Evolutionary conservation across 78 protist genomes (phyloP), one percentile per base, ranked within the genome.

Genomic region (Chrysochromulina tobinii): DNA sequence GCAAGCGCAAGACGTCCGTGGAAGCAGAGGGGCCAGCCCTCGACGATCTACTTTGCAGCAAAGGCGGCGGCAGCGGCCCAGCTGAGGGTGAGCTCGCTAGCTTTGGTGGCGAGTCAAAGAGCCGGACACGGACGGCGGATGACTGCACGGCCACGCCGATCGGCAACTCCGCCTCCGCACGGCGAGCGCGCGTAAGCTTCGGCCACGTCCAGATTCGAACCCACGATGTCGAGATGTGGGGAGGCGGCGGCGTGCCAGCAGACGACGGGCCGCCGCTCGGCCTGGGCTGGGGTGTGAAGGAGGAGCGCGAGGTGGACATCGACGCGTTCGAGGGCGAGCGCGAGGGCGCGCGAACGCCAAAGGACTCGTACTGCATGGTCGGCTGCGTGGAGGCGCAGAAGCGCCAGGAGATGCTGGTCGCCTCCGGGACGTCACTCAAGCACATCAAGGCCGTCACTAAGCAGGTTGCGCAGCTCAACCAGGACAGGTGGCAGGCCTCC

Each of bases 211-310:
- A 5, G 53, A 69, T 69, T 12, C 79, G 79, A 18, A 14, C 51
- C 12, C 79, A 69, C 51, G 11, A 4, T 11, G n/a, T 69, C 55
- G 79, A 69, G 51, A 5, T 69, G 54, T 69, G 79, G 79, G 79
- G 79, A 27, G 79, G 79, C 38, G 79, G 79, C 38, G 79, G 79
- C 79, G 79, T 69, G 38, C 79, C 79, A 2, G 79, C 12, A 7
- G 79, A 69, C 79, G 79, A 17, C 51, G 79, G 79, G 51, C n/a
- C 79, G 7, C 79, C 79, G 25, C 79, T 69, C 79, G 79, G 79
- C 50, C 79, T 69, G 25, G 51, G 27, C 50, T 69, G 79, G 79
- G 14, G 12, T 27, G 79, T 69, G 54, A 12, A 3, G 79, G 54
- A 12, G 25, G 79, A 69, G 79, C 79, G 79, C 14, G 12, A 51